Evolutionary conservation across 1,139 yeast species (phyloP), one percentile per base, ranked within the genome.

Genomic region (Hyphopichia wangnamkhiaoensis): DNA sequence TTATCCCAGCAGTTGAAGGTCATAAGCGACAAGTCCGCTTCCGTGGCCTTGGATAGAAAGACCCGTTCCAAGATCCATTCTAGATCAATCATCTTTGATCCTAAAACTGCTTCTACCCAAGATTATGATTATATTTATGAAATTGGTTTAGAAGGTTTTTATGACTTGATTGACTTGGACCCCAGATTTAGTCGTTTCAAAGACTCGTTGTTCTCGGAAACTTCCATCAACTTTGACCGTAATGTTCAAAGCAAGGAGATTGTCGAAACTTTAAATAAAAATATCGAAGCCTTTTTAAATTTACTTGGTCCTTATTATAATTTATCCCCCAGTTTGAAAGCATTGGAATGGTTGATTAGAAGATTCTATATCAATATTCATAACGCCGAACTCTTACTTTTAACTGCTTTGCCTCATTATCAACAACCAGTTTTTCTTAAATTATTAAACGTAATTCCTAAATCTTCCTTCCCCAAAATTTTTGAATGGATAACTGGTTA

Each of bases 291-390:
- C 14, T 93, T 88, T 55, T 67, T 93, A 45, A 73, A 83, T 38
- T 70, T 91, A 48, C 70, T 82, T n/a, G 84, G 95, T 2, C 88
- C 89, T 3, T 76, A 79, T 53, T 81, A 93, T 74, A 77, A 79
- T 46, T 68, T 90, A 38, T 76, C 82, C 23, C 88, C 95, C 13
- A 78, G 96, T 2, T 59, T 89, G 37, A 84, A 83, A 53, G 94
- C 97, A 9, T 72, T 89, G 10, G 99, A 93, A 67, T 93, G 98
- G 98, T 78, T 93, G 29, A 84, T 93, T 19, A 84, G 98, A 66
- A 77, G 98, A 52, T 94, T 91, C 60, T 89, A 87, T 58, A 80
- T 88, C 49, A 93, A 93, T 57, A 73, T 87, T 35, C 84, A 85
- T 54, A 89, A 87, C 53, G 70, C 90, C 0, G 98, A 93, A 58